These are phyloP conservation scores for Monosporascus cannonballus DNA, from an alignment of 2,329 filamentous ascomycete genomes.

Conservation along the genomic window DNA sequence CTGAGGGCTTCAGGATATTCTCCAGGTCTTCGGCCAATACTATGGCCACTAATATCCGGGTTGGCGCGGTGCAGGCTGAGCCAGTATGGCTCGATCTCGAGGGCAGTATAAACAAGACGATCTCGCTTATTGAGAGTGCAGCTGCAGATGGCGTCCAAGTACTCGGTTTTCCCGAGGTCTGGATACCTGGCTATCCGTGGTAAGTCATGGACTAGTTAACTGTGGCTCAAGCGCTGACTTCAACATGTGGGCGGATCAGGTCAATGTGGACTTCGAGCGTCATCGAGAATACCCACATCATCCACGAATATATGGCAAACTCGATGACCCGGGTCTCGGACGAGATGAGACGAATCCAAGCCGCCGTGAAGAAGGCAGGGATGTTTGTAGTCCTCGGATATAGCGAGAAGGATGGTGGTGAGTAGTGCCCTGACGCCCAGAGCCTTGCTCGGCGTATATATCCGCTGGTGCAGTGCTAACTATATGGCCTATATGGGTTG, in stretches of 20 bases:
- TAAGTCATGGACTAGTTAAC: constrained; percentile 21
- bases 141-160: constrained; percentile 46
- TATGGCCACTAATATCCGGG: constrained; percentile 22
- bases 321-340: constrained; percentile 30
- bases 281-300: constrained; percentile 34
- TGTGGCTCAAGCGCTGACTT: constrained; percentile 13
- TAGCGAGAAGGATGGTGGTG: constrained; percentile 37
- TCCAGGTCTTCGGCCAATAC: neutral
- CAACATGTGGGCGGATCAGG: constrained; percentile 19
- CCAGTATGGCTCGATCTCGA: constrained; percentile 55
- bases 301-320: constrained; percentile 30
- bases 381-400: constrained; percentile 44
- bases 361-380: constrained; percentile 33
- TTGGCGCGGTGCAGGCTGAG: constrained; percentile 52
- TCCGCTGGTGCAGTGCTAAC: neutral
- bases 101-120: constrained; percentile 49
- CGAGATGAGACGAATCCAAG: constrained; percentile 37
- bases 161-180: constrained; percentile 49
- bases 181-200: constrained; percentile 49
- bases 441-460: too few species aligned
- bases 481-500: neutral
- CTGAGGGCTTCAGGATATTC: neutral
- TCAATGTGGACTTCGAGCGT: constrained; percentile 32
- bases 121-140: constrained; percentile 49
- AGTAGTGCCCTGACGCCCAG: neutral